phyloP scores from a whole-genome alignment of 805 yeast genomes.

The Kodamaea nitidulidarum region DNA sequence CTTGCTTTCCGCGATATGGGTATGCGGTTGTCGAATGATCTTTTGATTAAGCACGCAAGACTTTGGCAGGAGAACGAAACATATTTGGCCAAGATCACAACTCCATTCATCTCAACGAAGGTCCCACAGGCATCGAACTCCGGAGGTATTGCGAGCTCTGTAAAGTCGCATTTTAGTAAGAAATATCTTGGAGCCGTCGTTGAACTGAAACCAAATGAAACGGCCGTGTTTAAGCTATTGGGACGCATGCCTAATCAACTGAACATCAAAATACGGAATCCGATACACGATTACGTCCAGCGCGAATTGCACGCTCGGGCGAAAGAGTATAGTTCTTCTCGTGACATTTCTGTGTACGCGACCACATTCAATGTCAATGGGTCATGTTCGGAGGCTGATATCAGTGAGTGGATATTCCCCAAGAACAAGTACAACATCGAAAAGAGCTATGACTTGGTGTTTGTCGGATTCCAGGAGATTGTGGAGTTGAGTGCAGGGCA shows the following conservation, averaged over 20 bases:
- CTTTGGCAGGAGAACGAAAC: constrained; percentile 49
- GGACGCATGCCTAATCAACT: constrained; percentile 47
- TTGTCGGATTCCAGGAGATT: constrained; percentile 85
- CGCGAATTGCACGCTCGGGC: constrained; percentile 38
- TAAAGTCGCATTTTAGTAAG: constrained; percentile 34
- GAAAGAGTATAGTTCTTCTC: constrained; percentile 36
- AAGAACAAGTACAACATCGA: constrained; percentile 21
- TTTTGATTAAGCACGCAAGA: constrained; percentile 36
- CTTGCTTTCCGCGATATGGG: constrained; percentile 44
- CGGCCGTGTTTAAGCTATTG: constrained; percentile 44
- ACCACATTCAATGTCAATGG: constrained; percentile 58
- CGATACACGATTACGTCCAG: constrained; percentile 50
- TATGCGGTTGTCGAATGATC: constrained; percentile 28
- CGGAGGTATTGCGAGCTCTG: constrained; percentile 19
- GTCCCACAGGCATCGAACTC: neutral
- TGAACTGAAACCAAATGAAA: constrained; percentile 36
- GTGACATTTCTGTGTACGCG: constrained; percentile 42
- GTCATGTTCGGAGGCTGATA: constrained; percentile 37
- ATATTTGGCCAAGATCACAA: constrained; percentile 35
- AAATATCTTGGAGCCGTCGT: constrained; percentile 40
- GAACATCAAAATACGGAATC: constrained; percentile 44
- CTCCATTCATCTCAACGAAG: constrained; percentile 33
- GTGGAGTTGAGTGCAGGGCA: constrained; percentile 79
- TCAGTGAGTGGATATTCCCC: constrained; percentile 46
- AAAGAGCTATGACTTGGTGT: constrained; percentile 62